phyloP scores from a whole-genome alignment of 2,329 filamentous ascomycete species.

The Ascochyta rabiei region DNA sequence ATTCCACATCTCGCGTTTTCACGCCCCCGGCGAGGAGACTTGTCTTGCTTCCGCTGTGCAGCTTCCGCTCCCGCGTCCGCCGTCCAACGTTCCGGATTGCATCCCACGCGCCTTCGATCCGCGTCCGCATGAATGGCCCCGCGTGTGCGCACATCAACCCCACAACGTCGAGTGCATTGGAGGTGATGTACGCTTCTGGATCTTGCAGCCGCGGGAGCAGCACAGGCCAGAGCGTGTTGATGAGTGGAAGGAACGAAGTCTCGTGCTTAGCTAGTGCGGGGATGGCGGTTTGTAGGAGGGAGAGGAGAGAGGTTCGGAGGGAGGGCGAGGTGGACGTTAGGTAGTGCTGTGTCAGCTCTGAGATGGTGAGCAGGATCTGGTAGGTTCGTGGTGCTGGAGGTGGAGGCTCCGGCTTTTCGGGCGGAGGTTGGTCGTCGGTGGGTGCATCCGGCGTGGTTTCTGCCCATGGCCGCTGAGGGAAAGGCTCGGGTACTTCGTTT shows the following conservation, averaged over 20 bases:
- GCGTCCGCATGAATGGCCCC: slow-evolving; percentile 78
- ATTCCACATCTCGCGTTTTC: slow-evolving; percentile 8
- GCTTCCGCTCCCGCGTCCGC: slow-evolving; percentile 19
- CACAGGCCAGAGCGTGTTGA: slow-evolving; percentile 91
- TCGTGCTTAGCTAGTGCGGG: slow-evolving; percentile 77
- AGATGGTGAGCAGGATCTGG: slow-evolving; percentile 79
- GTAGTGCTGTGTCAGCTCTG: slow-evolving; percentile 85
- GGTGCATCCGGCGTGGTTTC: slow-evolving; percentile 37
- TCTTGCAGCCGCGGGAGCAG: slow-evolving; percentile 72
- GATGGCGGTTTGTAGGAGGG: slow-evolving; percentile 74
- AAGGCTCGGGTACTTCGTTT: slow-evolving; percentile 22
- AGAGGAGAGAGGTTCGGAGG: slow-evolving; percentile 78
- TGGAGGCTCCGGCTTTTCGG: slow-evolving; percentile 53
- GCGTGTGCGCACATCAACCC: slow-evolving; percentile 71
- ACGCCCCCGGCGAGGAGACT: neutral
- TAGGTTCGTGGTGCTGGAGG: slow-evolving; percentile 78
- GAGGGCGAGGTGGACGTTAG: slow-evolving; percentile 82
- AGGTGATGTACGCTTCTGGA: slow-evolving; percentile 69
- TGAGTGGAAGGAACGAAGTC: slow-evolving; percentile 82
- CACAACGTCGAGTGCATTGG: slow-evolving; percentile 73
- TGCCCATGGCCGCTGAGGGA: slow-evolving; percentile 46
- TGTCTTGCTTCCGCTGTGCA: too few species aligned
- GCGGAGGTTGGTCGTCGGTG: slow-evolving; percentile 36
- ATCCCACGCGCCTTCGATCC: slow-evolving; percentile 77
- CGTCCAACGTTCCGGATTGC: slow-evolving; percentile 50